phyloP scores from a whole-genome alignment of 345 rosid genomes.

The Clausena lansium region DNA sequence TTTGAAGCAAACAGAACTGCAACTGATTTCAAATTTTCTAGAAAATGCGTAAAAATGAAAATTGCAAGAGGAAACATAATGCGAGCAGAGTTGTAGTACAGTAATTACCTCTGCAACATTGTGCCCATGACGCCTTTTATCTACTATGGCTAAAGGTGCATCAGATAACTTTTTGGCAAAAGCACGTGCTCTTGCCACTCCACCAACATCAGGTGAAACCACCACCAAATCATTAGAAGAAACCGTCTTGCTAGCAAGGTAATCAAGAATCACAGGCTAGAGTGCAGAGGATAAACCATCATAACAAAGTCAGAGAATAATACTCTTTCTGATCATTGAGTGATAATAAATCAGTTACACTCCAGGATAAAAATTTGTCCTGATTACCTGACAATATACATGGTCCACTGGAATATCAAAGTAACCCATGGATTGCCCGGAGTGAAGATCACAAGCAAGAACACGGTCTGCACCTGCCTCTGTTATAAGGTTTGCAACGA shows the following conservation, averaged over 20 bases:
- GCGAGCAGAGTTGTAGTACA: neutral
- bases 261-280: conserved; percentile 95
- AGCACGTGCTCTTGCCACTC: conserved; percentile 97
- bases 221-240: conserved; percentile 82
- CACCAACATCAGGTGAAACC: conserved; percentile 99
- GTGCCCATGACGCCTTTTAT: conserved; percentile 96
- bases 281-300: neutral
- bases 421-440: conserved; percentile 99
- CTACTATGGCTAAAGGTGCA: conserved; percentile 97
- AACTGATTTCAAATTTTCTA: neutral
- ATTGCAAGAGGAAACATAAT: neutral
- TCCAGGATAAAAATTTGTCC: neutral
- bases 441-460: conserved; percentile 95
- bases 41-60: neutral
- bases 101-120: conserved; percentile 89
- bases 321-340: neutral
- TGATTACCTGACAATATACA: conserved; percentile 75
- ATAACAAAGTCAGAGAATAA: neutral
- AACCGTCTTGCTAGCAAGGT: conserved; percentile 93
- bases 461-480: conserved; percentile 98
- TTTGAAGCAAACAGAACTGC: neutral
- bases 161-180: conserved; percentile 92
- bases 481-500: conserved; percentile 89
- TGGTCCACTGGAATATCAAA: conserved; percentile 98
- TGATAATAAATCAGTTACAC: neutral